These are phyloP conservation scores for Ceratobasidium sp. DNA, from an alignment of 1,284 basidiomycete species.

Conservation along the genomic window DNA sequence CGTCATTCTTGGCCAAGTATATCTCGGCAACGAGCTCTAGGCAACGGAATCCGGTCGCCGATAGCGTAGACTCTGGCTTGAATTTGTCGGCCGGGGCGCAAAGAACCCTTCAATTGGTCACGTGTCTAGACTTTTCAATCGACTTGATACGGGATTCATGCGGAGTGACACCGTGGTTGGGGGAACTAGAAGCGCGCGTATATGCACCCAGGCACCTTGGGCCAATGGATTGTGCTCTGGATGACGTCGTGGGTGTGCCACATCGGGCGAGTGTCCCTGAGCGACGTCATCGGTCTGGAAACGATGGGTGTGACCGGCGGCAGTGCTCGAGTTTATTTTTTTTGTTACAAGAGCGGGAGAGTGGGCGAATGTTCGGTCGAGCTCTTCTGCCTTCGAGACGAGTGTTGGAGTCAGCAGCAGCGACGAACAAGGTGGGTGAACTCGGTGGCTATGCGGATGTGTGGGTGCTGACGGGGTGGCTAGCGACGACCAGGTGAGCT, in stretches of 20 bases:
- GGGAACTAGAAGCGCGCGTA: no score
- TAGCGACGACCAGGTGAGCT: background rate
- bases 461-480: background rate
- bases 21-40: no score
- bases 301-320: background rate
- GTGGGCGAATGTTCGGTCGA: background rate
- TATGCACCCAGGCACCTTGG: background rate
- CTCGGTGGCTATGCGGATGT: slow-evolving; percentile 3
- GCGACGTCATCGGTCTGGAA: background rate
- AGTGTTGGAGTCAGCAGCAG: background rate
- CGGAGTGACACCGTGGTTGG: background rate
- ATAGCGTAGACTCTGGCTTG: no score
- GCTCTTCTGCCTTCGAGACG: background rate
- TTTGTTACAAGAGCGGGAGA: background rate
- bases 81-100: no score
- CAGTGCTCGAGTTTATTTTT: background rate
- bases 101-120: no score
- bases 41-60: no score
- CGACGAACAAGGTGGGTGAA: slow-evolving; percentile 11
- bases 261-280: slow-evolving; percentile 9
- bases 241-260: slow-evolving; percentile 3
- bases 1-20: background rate
- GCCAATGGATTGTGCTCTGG: no score
- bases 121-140: no score
- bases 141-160: no score